Conservation (phyloP, 2,329 filamentous ascomycete genomes). For the Cordyceps tenuipes region DNA sequence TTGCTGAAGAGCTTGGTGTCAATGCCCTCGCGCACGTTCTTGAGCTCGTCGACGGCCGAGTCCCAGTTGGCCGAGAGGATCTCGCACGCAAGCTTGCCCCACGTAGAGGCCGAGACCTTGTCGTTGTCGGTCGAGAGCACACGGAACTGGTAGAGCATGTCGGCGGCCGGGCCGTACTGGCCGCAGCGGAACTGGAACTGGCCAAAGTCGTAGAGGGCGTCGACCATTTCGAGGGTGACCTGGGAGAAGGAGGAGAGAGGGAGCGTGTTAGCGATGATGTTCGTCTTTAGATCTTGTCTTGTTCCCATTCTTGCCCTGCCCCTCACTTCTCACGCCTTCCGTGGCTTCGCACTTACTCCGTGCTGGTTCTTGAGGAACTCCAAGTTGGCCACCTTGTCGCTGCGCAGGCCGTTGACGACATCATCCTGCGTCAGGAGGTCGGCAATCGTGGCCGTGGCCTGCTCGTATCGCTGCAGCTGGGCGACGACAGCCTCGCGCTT, state of each 20-base stretch:
- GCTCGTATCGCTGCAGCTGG: conserved; percentile 73
- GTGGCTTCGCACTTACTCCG: conserved; percentile 50
- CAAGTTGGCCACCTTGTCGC: conserved; percentile 98
- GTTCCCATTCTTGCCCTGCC: not conserved
- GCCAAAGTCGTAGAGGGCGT: conserved; percentile 90
- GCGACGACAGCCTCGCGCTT: conserved; percentile 85
- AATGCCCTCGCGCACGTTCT: conserved; percentile 85
- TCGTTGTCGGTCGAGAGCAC: conserved; percentile 97
- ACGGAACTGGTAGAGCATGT: conserved; percentile 94
- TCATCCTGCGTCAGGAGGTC: conserved; percentile 80
- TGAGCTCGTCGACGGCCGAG: conserved; percentile 78
- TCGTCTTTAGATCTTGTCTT: too few relatives aligned
- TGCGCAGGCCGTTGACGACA: conserved; percentile 82
- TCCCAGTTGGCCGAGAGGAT: conserved; percentile 97
- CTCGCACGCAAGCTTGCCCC: conserved; percentile 95
- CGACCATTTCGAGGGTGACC: conserved; percentile 91
- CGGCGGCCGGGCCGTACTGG: conserved; percentile 81
- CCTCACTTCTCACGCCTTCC: not conserved
- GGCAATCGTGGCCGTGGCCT: conserved; percentile 82
- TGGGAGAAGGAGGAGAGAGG: conserved; percentile 22
- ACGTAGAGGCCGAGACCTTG: conserved; percentile 90
- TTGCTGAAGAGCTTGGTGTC: conserved; percentile 95
- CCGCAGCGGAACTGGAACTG: conserved; percentile 98
- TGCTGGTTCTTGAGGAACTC: conserved; percentile 96
- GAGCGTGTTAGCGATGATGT: not conserved